These are phyloP conservation scores for Ophiostoma quercus DNA, from an alignment of 2,329 filamentous ascomycete genomes.

Conservation along the genomic window DNA sequence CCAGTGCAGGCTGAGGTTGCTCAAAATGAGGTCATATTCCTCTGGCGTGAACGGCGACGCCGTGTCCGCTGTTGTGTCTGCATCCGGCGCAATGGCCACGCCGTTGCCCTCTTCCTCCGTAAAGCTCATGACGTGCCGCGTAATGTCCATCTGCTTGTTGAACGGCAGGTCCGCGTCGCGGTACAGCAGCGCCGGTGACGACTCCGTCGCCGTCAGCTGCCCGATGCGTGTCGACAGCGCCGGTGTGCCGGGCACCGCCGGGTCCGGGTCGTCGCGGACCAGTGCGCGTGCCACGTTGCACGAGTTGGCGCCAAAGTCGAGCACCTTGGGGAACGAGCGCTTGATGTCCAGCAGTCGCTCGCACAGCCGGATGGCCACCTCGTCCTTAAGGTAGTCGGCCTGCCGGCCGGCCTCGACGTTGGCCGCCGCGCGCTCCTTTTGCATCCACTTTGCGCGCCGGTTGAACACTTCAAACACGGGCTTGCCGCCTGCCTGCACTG, in stretches of 20 bases:
- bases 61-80: background rate
- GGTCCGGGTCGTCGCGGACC: slow-evolving; percentile 63
- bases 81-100: background rate
- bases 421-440: slow-evolving; percentile 78
- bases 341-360: slow-evolving; percentile 92
- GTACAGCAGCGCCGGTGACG: slow-evolving; percentile 70
- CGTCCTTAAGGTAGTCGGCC: slow-evolving; percentile 89
- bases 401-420: slow-evolving; percentile 67
- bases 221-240: slow-evolving; percentile 67
- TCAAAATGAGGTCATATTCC: slow-evolving; percentile 84
- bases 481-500: slow-evolving; percentile 69
- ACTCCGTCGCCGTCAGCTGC: slow-evolving; percentile 74
- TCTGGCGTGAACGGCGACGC: slow-evolving; percentile 56
- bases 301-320: slow-evolving; percentile 92
- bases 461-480: slow-evolving; percentile 90
- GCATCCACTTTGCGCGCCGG: slow-evolving; percentile 76
- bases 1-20: slow-evolving; percentile 89
- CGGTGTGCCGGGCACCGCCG: slow-evolving; percentile 50
- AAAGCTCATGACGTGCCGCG: slow-evolving; percentile 66
- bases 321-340: slow-evolving; percentile 72
- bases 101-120: slow-evolving; percentile 44
- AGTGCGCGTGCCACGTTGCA: slow-evolving; percentile 88
- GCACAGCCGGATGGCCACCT: slow-evolving; percentile 77
- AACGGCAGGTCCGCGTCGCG: slow-evolving; percentile 72
- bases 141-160: slow-evolving; percentile 67